These are phyloP conservation scores for Hypoxylon sp. DNA, from an alignment of 2,329 filamentous ascomycete species.

Conservation along the genomic window DNA sequence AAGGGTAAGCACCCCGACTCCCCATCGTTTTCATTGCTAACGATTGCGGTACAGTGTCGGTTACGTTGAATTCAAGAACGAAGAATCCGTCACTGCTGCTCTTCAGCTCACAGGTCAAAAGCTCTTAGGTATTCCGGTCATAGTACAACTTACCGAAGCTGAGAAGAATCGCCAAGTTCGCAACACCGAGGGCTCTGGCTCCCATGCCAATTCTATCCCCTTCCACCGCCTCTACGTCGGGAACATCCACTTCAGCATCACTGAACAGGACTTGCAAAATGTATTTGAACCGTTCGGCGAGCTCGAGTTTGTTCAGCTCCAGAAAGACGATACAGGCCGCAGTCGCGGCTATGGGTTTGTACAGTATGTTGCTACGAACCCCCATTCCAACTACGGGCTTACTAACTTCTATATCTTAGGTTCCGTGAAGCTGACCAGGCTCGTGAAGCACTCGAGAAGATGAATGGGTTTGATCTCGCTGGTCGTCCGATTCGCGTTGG, in stretches of 20 bases:
- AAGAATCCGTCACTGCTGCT: constrained; percentile 92
- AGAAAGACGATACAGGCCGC: constrained; percentile 92
- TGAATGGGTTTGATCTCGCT: constrained; percentile 99
- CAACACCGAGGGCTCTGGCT: constrained; percentile 76
- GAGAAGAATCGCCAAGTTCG: constrained; percentile 99
- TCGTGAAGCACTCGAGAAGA: constrained; percentile 95
- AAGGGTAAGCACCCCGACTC: constrained; percentile 78
- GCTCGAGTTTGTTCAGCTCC: constrained; percentile 96
- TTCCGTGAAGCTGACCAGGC: constrained; percentile 92
- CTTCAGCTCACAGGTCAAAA: constrained; percentile 99
- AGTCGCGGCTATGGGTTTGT: constrained; percentile 98
- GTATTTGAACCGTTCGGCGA: constrained; percentile 98
- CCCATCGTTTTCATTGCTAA: constrained; percentile 12
- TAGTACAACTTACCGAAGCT: constrained; percentile 97
- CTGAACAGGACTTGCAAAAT: constrained; percentile 93
- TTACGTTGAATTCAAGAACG: constrained; percentile 98
- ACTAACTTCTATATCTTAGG: constrained; percentile 65
- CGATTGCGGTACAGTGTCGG: constrained; percentile 78
- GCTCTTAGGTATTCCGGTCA: constrained; percentile 97
- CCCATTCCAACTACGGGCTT: neutral
- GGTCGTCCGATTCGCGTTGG: constrained; percentile 97
- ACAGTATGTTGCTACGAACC: constrained; percentile 75
- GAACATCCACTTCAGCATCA: constrained; percentile 99
- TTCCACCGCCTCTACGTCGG: constrained; percentile 99
- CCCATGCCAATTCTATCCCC: constrained; percentile 84